phyloP scores from a whole-genome alignment of 768 basidiomycete species.

The Chalciporus sphaerocephalus region DNA sequence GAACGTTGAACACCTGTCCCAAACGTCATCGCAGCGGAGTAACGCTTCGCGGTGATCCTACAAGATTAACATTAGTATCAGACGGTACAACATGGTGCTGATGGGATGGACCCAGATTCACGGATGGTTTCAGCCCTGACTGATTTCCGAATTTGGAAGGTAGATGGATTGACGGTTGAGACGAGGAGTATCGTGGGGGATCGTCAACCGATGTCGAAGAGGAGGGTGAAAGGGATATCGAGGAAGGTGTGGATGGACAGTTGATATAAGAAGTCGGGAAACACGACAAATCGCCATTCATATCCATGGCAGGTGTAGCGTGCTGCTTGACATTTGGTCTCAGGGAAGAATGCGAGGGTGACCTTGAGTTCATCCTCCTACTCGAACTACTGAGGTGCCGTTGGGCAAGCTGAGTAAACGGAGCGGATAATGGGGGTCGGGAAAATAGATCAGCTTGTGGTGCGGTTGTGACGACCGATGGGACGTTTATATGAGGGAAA shows the following conservation, averaged over 20 bases:
- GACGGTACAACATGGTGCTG: conserved; percentile 13
- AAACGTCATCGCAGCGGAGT: conserved; percentile 23
- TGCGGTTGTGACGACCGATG: conserved; percentile 48
- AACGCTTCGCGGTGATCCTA: conserved; percentile 19
- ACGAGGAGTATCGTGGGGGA: conserved; percentile 18
- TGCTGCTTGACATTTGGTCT: conserved; percentile 16
- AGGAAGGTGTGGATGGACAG: conserved; percentile 57
- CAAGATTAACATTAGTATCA: conserved; percentile 14
- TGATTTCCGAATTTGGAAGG: conserved; percentile 18
- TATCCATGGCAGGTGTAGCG: conserved; percentile 12
- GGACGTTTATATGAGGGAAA: conserved; percentile 45
- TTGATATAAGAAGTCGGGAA: conserved; percentile 38
- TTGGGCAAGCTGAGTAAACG: conserved; percentile 23
- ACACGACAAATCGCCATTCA: conserved; percentile 7
- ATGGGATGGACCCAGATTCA: conserved; percentile 4
- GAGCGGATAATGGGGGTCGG: conserved; percentile 11
- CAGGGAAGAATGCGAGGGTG: conserved; percentile 31
- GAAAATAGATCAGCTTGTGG: conserved; percentile 21
- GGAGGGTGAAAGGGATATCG: conserved; percentile 49
- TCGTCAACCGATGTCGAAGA: conserved; percentile 29
- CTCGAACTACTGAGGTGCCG: conserved; percentile 20
- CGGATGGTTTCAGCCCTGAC: conserved; percentile 10
- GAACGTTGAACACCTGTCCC: too few relatives aligned
- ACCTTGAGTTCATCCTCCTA: conserved; percentile 28
- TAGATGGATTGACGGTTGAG: conserved; percentile 11